Base-by-base conservation (phyloP, 371 early-diverging fungal genomes). In the Mucor saturninus region DNA sequence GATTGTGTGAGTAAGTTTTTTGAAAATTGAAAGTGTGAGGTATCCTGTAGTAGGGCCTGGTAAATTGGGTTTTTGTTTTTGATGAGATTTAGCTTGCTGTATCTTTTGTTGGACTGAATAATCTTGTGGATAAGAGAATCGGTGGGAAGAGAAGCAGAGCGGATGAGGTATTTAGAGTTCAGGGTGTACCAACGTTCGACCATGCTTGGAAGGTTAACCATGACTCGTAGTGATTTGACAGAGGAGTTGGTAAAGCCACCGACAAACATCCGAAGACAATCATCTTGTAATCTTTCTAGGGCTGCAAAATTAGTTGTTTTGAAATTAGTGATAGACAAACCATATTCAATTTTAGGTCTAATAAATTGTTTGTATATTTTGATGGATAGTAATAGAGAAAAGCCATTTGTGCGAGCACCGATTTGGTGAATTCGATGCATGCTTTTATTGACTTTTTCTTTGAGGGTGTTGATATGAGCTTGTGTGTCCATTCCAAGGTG, bases 261-360 rank as follows among this genome's bases (percentile, higher is more conserved):
- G n/a, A 43, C 32, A 4, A 57, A 35, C 0, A 64, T 13, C 5
- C 58, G 46, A 11, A 64, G 64, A 30, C 64, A 58, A 7, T 40
- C 26, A 46, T 64, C 57, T 30, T 64, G 64, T 0, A 48, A 11
- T 0, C 40, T 14, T 37, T 64, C 64, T 1, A 64, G 38, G 0
- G 56, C 31, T 30, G 43, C 21, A 2, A 59, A 30, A 30, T 49
- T 13, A 15, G 45, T 13, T 3, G 13, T 15, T 8, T 28, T 60
- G n/a, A 40, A 3, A 10, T 48, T 21, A 26, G 43, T 30, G 0
- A 60, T 50, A 21, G 15, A 39, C 6, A 51, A 15, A 0, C 60
- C 60, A n/a, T 60, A 60, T 42, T 60, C 60, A 9, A 60, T 35
- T 31, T 51, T 7, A 0, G 60, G 53, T 28, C 60, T 13, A 15